Percentiles rank a stretch among this genome's conserved stretches.
Conservation (phyloP, 495 filamentous ascomycete genomes). For the Aspergillus wentii region DNA sequence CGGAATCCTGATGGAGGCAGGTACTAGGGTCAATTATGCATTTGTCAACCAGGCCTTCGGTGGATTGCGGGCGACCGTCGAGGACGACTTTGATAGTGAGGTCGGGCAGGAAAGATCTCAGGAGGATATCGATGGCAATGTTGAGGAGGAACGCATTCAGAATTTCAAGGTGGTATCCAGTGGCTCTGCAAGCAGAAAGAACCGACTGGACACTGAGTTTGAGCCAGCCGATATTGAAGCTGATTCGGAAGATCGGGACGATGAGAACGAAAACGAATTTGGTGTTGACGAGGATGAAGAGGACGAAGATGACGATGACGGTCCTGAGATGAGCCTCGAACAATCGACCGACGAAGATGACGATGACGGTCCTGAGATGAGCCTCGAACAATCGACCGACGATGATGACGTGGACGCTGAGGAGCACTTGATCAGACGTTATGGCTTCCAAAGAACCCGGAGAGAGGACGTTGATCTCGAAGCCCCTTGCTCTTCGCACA, state of each 20-base stretch:
- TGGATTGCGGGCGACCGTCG: conserved; percentile 39
- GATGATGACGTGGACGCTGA: conserved; percentile 27
- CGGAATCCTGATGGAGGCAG: conserved; percentile 58
- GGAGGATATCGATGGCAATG: conserved; percentile 38
- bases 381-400: conserved; percentile 19
- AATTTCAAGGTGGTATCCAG: conserved; percentile 22
- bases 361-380: conserved; percentile 18
- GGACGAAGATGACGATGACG: conserved; percentile 11
- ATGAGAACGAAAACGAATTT: too few species aligned
- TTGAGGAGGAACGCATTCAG: conserved; percentile 35
- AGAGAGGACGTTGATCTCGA: conserved; percentile 46
- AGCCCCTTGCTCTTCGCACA: conserved; percentile 55
- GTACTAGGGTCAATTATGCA: conserved; percentile 49
- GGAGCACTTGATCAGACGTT: conserved; percentile 16
- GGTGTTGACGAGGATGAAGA: neutral
- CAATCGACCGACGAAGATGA: conserved; percentile 8
- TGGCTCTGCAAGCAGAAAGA: too few species aligned
- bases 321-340: neutral
- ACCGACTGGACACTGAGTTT: too few species aligned
- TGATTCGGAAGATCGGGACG: too few species aligned
- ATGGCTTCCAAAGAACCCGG: conserved; percentile 26
- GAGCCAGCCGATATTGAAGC: too few species aligned
- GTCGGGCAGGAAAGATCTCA: conserved; percentile 35
- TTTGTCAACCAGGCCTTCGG: conserved; percentile 62
- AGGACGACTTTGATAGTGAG: conserved; percentile 31